These are phyloP conservation scores for Pleurotus tuoliensis DNA, from an alignment of 768 basidiomycete genomes.

Conservation along the genomic window DNA sequence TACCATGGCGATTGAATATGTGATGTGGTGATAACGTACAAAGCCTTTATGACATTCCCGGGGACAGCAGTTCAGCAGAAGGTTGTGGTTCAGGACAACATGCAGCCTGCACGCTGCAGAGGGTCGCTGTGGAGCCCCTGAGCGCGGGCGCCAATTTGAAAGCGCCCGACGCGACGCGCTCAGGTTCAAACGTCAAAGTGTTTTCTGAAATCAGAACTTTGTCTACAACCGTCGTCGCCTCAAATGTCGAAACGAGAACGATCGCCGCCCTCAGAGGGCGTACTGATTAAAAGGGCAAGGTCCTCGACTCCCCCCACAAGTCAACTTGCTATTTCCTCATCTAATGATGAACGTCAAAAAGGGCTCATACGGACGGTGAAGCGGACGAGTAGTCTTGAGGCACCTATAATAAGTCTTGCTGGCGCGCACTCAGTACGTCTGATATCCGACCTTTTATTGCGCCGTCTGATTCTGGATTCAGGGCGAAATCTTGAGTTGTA, in stretches of 20 bases:
- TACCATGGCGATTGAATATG: neutral
- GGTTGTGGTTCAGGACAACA: no score
- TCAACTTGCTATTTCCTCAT: constrained; percentile 76
- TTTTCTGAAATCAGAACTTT: no score
- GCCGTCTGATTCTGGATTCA: neutral
- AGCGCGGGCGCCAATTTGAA: no score
- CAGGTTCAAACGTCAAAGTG: no score
- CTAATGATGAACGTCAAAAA: constrained; percentile 68
- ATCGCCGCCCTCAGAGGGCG: constrained; percentile 52
- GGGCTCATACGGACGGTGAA: constrained; percentile 82
- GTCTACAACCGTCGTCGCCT: constrained; percentile 1
- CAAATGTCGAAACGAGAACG: constrained; percentile 71
- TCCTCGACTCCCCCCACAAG: constrained; percentile 46
- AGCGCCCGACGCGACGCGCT: no score
- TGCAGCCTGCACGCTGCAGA: no score
- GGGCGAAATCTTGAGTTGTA: constrained; percentile 87
- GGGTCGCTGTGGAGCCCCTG: no score
- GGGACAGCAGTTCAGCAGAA: no score
- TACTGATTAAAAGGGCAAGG: constrained; percentile 62
- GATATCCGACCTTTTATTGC: neutral
- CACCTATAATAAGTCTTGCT: constrained; percentile 88
- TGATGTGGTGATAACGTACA: neutral
- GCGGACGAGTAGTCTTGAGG: constrained; percentile 89
- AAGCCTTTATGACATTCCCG: no score
- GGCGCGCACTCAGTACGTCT: constrained; percentile 80